Conservation (phyloP, 2,329 filamentous ascomycete genomes). For the Arthrobotrys sinensis region DNA sequence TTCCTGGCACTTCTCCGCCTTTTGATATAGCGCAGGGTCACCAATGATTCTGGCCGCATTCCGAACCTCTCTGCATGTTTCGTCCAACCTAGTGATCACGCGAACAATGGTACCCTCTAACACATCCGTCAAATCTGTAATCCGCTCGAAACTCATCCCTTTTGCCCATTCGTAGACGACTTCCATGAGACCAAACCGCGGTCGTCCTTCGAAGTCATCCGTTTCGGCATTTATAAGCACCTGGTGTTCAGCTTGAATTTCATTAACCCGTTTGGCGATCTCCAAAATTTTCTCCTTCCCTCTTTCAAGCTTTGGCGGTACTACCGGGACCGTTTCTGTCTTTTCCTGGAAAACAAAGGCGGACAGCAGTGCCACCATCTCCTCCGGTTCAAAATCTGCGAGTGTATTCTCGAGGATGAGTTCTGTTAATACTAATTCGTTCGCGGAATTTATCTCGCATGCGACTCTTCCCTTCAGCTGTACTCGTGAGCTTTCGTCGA, state of each 20-base stretch:
- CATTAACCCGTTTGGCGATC: slow-evolving; percentile 93
- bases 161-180: slow-evolving; percentile 99
- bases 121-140: slow-evolving; percentile 94
- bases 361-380: slow-evolving; percentile 93
- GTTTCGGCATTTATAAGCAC: slow-evolving; percentile 90
- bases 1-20: slow-evolving; percentile 98
- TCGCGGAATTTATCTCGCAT: slow-evolving; percentile 96
- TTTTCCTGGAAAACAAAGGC: slow-evolving; percentile 99
- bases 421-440: slow-evolving; percentile 95
- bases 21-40: slow-evolving; percentile 90
- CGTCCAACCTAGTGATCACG: slow-evolving; percentile 92
- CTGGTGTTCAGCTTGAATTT: slow-evolving; percentile 89
- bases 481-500: slow-evolving; percentile 88
- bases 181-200: slow-evolving; percentile 93
- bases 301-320: slow-evolving; percentile 85
- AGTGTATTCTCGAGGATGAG: slow-evolving; percentile 96
- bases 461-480: slow-evolving; percentile 98
- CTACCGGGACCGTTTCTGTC: slow-evolving; percentile 82
- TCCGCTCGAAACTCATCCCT: slow-evolving; percentile 98
- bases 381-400: slow-evolving; percentile 93
- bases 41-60: slow-evolving; percentile 96
- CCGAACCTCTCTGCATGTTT: slow-evolving; percentile 97
- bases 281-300: slow-evolving; percentile 88
- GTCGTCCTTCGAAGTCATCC: slow-evolving; percentile 89
- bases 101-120: slow-evolving; percentile 97